A percentile compares a stretch with the other conserved stretches of the same genome.
phyloP scores from a whole-genome alignment of 1,284 basidiomycete species.

The Ganoderma sinense region DNA sequence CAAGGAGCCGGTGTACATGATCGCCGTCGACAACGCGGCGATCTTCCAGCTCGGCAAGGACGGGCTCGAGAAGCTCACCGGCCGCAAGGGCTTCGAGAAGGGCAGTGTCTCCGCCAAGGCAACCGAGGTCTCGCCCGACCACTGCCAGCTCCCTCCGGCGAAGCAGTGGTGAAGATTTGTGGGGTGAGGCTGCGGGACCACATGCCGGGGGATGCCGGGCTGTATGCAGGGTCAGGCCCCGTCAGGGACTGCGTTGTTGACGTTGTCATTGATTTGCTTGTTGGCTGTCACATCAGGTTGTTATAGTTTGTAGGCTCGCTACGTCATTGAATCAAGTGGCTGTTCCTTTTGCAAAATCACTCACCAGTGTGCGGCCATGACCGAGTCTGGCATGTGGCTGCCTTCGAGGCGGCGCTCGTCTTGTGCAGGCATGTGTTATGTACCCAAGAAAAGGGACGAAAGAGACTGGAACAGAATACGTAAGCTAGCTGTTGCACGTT shows the following conservation, averaged over 20 bases:
- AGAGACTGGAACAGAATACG: too few species aligned
- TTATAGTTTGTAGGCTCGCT: slow-evolving; percentile 11
- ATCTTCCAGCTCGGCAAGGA: slow-evolving; percentile 1
- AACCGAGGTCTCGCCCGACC: not conserved
- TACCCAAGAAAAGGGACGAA: too few species aligned
- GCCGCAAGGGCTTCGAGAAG: not conserved
- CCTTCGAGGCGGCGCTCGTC: too few species aligned
- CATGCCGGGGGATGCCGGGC: too few species aligned
- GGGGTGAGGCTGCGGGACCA: too few species aligned
- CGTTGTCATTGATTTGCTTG: not conserved
- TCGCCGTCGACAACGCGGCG: slow-evolving; percentile 5
- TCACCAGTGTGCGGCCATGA: too few species aligned
- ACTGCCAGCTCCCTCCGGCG: not conserved
- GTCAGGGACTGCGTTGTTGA: not conserved
- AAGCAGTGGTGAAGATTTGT: not conserved
- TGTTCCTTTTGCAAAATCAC: not conserved
- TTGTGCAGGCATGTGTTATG: too few species aligned
- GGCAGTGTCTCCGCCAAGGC: not conserved
- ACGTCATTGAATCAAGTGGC: slow-evolving; percentile 18
- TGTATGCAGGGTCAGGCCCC: too few species aligned
- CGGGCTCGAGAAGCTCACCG: not conserved
- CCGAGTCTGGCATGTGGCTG: too few species aligned
- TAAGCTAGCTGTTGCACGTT: too few species aligned
- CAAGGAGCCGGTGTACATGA: not conserved
- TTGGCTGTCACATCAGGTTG: not conserved